Evolutionary conservation across 768 basidiomycete species (phyloP), one percentile per base, ranked within the genome.

Genomic region (Naganishia antarctica): DNA sequence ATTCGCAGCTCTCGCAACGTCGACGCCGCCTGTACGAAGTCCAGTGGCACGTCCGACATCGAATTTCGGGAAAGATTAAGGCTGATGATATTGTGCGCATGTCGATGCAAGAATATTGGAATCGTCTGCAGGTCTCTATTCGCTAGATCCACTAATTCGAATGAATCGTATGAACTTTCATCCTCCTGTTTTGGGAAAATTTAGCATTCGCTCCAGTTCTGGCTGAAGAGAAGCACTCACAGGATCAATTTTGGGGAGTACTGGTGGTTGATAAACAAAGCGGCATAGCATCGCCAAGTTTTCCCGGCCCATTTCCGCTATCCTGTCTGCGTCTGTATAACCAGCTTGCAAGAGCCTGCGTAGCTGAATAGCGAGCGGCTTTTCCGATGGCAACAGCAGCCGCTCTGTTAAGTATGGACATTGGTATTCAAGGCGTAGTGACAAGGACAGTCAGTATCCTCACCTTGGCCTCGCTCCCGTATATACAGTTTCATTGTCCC

Each of bases 41-140:
- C 96, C 53, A 91, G 85, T 0, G 94, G 96, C 37, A 98, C 87
- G 76, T 98, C 93, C 61, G 93, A 83, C 84, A 94, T 90, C 2
- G 93, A 91, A 74, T 98, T 99, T 46, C 89, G 85, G 3, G 91
- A 94, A 15, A 98, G 83, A 66, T 88, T 89, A 64, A 98, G 86
- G 43, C 83, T 86, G 64, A 89, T 80, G 71, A 99, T 92, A 26
- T 84, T 83, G 69, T 88, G 86, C 0, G 92, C 91, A 65, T 90
- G 85, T 60, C 84, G 83, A 76, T 99, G 88, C 13, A 97, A 81
- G 64, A 85, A 81, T 69, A 94, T 86, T 0, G 96, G 96, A 49
- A 98, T 88, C 4, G 91, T 89, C 60, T 88, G 87, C 2, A 98
- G 80, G 70, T 88, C 84, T 57, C 86, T 82, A 1, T 85, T 87